Base-by-base conservation (phyloP, 2,329 filamentous ascomycete species). In the Trichophyton simii region DNA sequence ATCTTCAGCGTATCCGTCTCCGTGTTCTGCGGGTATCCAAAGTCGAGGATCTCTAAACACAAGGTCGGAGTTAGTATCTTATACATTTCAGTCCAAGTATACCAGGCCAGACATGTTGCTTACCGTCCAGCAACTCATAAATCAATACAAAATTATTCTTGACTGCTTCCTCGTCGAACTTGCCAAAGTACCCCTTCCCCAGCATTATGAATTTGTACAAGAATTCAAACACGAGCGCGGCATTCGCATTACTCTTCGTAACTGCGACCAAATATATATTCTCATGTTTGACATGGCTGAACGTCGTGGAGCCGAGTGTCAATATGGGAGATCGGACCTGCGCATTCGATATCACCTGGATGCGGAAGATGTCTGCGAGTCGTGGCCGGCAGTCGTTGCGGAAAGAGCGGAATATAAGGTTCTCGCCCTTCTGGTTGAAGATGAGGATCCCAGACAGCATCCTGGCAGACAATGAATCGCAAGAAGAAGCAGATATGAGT, bases 131-230 rank as follows among this genome's bases (percentile, higher is more conserved):
- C 62, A 99, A 82, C 81, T 99, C 94, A 76, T 99, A 99, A 44
- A 99, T 91, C 67, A 99, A 81, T 66, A 99, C 94, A 78, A 99
- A 99, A 79, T 99, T 99, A 78, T 96, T 97, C 86, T 99, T 99
- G 69, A 99, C 92, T 62, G 94, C 91, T 78, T 99, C 94, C 80
- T 99, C 94, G 72, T 99, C 94, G 72, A 99, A 96, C 77, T 97
- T 97, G 72, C 89, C 92, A 81, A 99, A 99, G 77, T 99, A 99
- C 62, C 91, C 89, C 77, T 89, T 91, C 48, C 94, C 94, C 66
- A 99, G 80, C 71, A 87, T 83, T 66, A 96, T 89, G 70, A 99
- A 79, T 68, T 91, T 85, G 79, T 97, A 97, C 64, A 99, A 80
- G 72, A 99, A 99, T 78, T 99, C 94, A 72, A 99, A 99, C 25